Evolutionary conservation across 1,284 basidiomycete species (phyloP).

Genomic region (Cryptococcus floricola): DNA sequence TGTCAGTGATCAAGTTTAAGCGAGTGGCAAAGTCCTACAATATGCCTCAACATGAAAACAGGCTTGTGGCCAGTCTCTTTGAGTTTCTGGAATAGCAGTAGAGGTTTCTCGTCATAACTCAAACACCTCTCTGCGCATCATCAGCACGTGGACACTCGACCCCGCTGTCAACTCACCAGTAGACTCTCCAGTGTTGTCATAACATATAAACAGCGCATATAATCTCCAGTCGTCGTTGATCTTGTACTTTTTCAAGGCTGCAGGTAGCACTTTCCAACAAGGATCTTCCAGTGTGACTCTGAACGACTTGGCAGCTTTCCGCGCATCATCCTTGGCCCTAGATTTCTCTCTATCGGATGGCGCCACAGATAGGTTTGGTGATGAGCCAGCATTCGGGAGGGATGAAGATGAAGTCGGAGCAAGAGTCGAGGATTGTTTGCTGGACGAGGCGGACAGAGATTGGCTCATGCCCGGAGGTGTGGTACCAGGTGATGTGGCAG

Average conservation of each 20-base stretch:
- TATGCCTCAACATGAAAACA: conserved; percentile 97
- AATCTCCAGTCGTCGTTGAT: conserved; percentile 99
- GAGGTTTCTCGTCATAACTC: conserved; percentile 95
- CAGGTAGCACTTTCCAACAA: conserved; percentile 95
- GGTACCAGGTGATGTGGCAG: conserved; percentile 10
- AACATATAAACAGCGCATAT: conserved; percentile 99
- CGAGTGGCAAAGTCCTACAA: conserved; percentile 56
- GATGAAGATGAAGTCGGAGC: background rate
- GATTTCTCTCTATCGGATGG: conserved; percentile 19
- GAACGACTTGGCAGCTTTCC: conserved; percentile 52
- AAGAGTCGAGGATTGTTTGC: background rate
- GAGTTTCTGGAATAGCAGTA: conserved; percentile 92
- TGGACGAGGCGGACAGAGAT: background rate
- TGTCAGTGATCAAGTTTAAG: conserved; percentile 16
- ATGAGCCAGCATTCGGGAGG: conserved; percentile 3
- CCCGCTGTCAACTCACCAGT: conserved; percentile 59
- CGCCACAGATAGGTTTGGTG: background rate
- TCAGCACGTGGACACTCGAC: background rate
- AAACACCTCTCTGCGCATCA: conserved; percentile 74
- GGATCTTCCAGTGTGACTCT: conserved; percentile 82
- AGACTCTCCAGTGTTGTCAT: conserved; percentile 74
- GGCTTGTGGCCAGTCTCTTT: conserved; percentile 97
- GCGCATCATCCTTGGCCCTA: conserved; percentile 38
- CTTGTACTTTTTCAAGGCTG: conserved; percentile 96
- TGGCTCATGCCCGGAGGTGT: background rate